Evolutionary conservation across 495 filamentous ascomycete species (phyloP), one percentile per base, ranked within the genome.

Genomic region (Lindgomyces ingoldianus): DNA sequence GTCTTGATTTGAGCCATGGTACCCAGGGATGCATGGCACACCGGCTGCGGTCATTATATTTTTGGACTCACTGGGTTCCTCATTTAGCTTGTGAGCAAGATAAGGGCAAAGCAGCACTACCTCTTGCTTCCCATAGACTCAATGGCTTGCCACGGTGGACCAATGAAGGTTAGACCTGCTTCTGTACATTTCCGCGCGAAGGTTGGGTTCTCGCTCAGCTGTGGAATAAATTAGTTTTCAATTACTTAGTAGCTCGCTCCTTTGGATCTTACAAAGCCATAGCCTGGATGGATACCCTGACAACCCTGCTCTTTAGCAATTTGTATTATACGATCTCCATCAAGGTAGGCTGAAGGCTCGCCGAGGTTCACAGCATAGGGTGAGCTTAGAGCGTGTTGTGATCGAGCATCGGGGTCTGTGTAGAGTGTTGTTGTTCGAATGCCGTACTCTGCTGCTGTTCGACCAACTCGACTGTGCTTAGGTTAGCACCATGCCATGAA

Each of bases 111-210:
- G 21, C 26, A 41, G 12, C 2, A 14, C 33, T 83, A 86, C 76
- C 89, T 91, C 79, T 99, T 99, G 73, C 96, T 91, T 42, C 94
- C 94, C 94, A 99, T 98, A 36, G 93, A 89, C 67, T 93, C 90
- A 76, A 99, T 99, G 6, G 95, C 95, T 62, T 87, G 82, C 76
- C 88, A 89, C 29, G 94, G 92, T 12, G 94, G 94, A 0, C 94
- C 94, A 71, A 98, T 96, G 71, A 99, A 99, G 39, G 91, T 86
- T 48, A 99, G 78, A 2, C 95, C 95, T 29, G 92, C 92, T 66
- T 96, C 89, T 67, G 86, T 88, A 72, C 93, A 96, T 77, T 90
- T 87, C 63, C 84, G 82, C 12, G 95, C 95, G 77, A 99, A 99
- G 6, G 78, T 83, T 1, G 93, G 87, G 74, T 99, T 99, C 78